Evolutionary conservation across 208 protist species (phyloP).

Genomic region (Leptomonas pyrrhocoris): DNA sequence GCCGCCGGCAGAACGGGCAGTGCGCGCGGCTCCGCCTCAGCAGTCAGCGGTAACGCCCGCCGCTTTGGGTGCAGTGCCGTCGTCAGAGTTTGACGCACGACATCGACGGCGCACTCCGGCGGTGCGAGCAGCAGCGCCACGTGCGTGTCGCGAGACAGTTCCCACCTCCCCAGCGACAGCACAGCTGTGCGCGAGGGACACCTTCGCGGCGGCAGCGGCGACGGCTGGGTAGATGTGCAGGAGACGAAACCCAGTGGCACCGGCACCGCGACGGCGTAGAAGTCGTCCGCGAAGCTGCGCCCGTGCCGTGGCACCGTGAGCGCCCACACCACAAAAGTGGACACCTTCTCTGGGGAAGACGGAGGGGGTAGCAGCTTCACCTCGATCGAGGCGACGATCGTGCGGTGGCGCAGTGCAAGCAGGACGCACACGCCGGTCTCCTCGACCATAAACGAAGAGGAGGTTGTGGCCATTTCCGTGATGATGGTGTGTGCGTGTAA

Average conservation of each 20-base stretch:
- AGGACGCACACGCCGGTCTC: slow-evolving; percentile 22
- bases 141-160: slow-evolving; percentile 29
- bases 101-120: background rate
- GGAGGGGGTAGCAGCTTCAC: slow-evolving; percentile 7
- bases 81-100: slow-evolving; percentile 7
- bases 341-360: background rate
- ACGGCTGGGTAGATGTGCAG: background rate
- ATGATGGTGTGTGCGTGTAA: background rate
- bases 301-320: slow-evolving; percentile 15
- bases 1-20: background rate
- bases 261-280: slow-evolving; percentile 24
- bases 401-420: slow-evolving; percentile 21
- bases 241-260: slow-evolving; percentile 25
- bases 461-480: slow-evolving; percentile 11
- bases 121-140: slow-evolving; percentile 26
- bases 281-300: slow-evolving; percentile 31
- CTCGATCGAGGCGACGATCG: slow-evolving; percentile 18
- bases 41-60: background rate
- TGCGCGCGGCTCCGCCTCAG: background rate
- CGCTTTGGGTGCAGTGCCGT: background rate
- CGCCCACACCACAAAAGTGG: slow-evolving; percentile 29
- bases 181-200: background rate
- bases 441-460: slow-evolving; percentile 23
- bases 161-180: slow-evolving; percentile 33
- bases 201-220: background rate